These are phyloP conservation scores for Phaeotremella fagi DNA, from an alignment of 768 basidiomycete genomes.

Conservation along the genomic window DNA sequence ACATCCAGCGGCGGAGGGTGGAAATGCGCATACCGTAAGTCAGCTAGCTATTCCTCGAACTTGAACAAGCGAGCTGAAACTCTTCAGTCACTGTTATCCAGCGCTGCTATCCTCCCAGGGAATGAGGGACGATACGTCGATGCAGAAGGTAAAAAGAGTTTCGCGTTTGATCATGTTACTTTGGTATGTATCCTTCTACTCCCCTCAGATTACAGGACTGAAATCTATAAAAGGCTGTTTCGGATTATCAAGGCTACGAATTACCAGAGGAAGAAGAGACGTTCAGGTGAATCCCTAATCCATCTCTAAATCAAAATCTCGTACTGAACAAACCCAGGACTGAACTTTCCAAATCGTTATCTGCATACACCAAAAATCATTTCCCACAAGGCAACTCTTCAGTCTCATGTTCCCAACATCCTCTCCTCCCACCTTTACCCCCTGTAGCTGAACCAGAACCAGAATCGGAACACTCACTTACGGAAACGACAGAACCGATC, in stretches of 20 bases:
- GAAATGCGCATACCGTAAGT: constrained; percentile 60
- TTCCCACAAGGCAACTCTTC: constrained; percentile 73
- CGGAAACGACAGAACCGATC: neutral
- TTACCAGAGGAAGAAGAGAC: constrained; percentile 64
- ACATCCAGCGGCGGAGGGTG: constrained; percentile 61
- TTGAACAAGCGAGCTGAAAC: constrained; percentile 4
- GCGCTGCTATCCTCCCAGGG: constrained; percentile 58
- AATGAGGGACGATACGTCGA: constrained; percentile 73
- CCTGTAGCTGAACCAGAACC: neutral
- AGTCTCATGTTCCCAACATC: constrained; percentile 52
- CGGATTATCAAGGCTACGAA: constrained; percentile 63
- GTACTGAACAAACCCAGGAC: constrained; percentile 51
- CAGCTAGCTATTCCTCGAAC: neutral
- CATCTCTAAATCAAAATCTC: neutral
- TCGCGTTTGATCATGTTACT: constrained; percentile 77
- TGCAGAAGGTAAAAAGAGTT: constrained; percentile 70
- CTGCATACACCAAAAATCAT: constrained; percentile 71
- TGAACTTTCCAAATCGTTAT: constrained; percentile 64
- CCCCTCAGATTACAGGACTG: constrained; percentile 36
- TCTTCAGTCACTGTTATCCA: constrained; percentile 72
- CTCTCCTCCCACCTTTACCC: constrained; percentile 52
- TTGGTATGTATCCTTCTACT: constrained; percentile 53
- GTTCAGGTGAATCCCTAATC: constrained; percentile 58
- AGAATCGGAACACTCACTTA: too few species aligned
- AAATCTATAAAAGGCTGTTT: constrained; percentile 35